These are phyloP conservation scores for Malus sieversii DNA, from an alignment of 306 rosid genomes.

Conservation along the genomic window DNA sequence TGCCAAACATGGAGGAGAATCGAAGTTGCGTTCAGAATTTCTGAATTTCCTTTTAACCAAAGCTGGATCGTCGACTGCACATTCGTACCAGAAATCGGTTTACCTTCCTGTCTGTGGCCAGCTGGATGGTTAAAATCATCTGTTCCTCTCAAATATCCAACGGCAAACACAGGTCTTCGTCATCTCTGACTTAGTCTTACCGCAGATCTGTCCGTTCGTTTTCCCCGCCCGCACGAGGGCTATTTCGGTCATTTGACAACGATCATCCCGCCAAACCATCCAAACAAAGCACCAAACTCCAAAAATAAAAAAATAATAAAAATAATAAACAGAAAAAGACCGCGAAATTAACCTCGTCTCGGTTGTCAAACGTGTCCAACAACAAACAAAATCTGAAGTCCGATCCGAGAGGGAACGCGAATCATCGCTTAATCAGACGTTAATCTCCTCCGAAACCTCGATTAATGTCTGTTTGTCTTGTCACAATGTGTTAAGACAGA, in stretches of 20 bases:
- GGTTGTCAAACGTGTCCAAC: too few relatives aligned
- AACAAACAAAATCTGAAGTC: not conserved
- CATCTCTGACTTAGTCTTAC: not conserved
- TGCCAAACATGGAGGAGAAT: too few relatives aligned
- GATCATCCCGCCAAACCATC: not conserved
- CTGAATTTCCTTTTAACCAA: not conserved
- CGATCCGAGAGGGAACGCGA: not conserved
- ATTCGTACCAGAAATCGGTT: not conserved
- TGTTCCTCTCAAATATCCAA: not conserved
- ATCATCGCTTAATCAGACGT: not conserved
- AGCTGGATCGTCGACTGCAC: not conserved
- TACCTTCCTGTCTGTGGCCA: constrained; percentile 23
- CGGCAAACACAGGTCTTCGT: not conserved
- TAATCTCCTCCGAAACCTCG: not conserved
- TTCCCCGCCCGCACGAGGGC: constrained; percentile 2
- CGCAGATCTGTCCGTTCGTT: not conserved
- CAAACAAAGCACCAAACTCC: not conserved
- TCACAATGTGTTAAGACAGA: constrained; percentile 26
- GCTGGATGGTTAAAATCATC: constrained; percentile 11
- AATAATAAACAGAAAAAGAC: too few relatives aligned
- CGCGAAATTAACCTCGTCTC: too few relatives aligned
- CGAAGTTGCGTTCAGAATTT: too few relatives aligned
- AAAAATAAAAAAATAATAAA: not conserved
- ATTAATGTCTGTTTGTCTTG: not conserved
- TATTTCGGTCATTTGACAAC: not conserved